These are phyloP conservation scores for Fraxinus baroniana DNA, from an alignment of 305 asterid genomes.

Conservation along the genomic window DNA sequence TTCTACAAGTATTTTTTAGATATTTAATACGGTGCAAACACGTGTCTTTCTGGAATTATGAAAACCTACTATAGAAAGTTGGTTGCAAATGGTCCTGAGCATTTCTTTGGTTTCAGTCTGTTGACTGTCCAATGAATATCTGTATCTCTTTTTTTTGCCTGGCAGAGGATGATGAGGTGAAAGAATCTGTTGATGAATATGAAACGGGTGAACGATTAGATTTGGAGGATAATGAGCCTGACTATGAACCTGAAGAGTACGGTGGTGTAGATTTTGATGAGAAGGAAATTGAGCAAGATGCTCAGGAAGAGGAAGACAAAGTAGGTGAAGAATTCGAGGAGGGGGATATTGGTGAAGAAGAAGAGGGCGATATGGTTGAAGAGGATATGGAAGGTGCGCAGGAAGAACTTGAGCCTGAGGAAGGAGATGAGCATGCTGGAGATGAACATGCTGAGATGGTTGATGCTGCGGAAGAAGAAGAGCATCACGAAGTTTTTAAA, in stretches of 20 bases:
- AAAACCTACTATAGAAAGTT: slow-evolving; percentile 15
- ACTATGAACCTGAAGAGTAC: slow-evolving; percentile 86
- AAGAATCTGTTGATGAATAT: slow-evolving; percentile 68
- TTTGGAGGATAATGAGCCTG: slow-evolving; percentile 95
- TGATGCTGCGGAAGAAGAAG: slow-evolving; percentile 81
- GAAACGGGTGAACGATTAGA: slow-evolving; percentile 84
- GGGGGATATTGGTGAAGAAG: slow-evolving; percentile 53
- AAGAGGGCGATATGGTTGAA: slow-evolving; percentile 59
- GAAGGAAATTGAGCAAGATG: slow-evolving; percentile 69
- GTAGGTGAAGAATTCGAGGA: slow-evolving; percentile 68
- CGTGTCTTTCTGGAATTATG: neutral
- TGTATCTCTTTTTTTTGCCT: slow-evolving; percentile 27
- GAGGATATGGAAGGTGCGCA: slow-evolving; percentile 64
- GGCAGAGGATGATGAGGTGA: slow-evolving; percentile 64
- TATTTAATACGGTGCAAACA: neutral
- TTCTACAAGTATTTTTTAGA: neutral
- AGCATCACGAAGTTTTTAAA: slow-evolving; percentile 72
- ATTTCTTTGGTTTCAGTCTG: slow-evolving; percentile 27
- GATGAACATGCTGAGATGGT: slow-evolving; percentile 55
- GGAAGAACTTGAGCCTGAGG: slow-evolving; percentile 71
- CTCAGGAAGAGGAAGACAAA: slow-evolving; percentile 57
- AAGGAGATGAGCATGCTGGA: slow-evolving; percentile 50
- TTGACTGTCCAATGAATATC: slow-evolving; percentile 35
- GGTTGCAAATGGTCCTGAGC: slow-evolving; percentile 23
- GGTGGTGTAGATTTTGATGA: slow-evolving; percentile 77